A percentile compares a stretch with the other conserved stretches of the same genome.
Conservation (phyloP, 2,329 filamentous ascomycete genomes). For the Stemphylium beticola region DNA sequence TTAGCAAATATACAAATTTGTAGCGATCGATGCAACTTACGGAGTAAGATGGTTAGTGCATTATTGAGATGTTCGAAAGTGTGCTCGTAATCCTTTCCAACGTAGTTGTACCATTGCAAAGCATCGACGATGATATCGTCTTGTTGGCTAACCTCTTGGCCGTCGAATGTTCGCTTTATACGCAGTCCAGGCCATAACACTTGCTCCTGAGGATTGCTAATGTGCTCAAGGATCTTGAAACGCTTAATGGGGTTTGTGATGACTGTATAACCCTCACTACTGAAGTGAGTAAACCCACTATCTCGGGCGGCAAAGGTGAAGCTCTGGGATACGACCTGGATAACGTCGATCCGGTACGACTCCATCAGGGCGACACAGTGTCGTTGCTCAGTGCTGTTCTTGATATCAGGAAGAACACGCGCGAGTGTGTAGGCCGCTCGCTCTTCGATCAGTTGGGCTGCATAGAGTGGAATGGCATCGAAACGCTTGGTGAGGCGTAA, state of each 20-base stretch:
- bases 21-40: conserved; percentile 62
- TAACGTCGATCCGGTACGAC: conserved; percentile 73
- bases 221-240: conserved; percentile 59
- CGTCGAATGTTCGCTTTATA: conserved; percentile 73
- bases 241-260: conserved; percentile 37
- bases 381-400: conserved; percentile 68
- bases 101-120: conserved; percentile 82
- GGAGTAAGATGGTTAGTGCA: conserved; percentile 82
- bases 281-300: conserved; percentile 37
- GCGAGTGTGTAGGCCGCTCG: conserved; percentile 75
- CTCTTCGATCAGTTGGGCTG: conserved; percentile 72
- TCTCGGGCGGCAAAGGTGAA: conserved; percentile 51
- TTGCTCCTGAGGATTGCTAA: conserved; percentile 44
- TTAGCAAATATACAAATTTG: conserved; percentile 21
- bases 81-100: conserved; percentile 65
- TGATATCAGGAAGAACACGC: conserved; percentile 76
- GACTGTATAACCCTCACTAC: conserved; percentile 19
- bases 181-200: conserved; percentile 62
- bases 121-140: conserved; percentile 79
- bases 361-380: conserved; percentile 76
- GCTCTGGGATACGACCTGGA: conserved; percentile 75
- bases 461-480: conserved; percentile 83
- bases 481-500: conserved; percentile 71
- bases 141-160: conserved; percentile 59
- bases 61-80: conserved; percentile 72